phyloP scores from a whole-genome alignment of 1,139 yeast species.

The Tardiomyces depauwii region DNA sequence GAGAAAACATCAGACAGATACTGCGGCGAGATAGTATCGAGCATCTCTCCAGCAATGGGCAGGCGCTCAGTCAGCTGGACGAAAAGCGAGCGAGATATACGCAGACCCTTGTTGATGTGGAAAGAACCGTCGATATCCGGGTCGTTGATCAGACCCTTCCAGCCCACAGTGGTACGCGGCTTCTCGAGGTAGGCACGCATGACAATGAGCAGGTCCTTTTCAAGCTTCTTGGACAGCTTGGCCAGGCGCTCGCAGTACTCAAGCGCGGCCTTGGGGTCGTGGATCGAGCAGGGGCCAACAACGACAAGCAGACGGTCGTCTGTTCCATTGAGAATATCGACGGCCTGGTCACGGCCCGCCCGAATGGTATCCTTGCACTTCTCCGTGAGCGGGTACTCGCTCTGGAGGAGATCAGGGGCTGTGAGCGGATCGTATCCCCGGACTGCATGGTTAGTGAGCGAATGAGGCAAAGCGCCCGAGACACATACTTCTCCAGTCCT shows the following conservation, averaged over 20 bases:
- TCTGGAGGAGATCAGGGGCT: conserved; percentile 90
- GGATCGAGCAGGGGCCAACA: conserved; percentile 95
- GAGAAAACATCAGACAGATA: conserved; percentile 82
- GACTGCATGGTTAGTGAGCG: conserved; percentile 22
- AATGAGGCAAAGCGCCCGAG: too few species aligned
- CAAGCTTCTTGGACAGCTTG: conserved; percentile 47
- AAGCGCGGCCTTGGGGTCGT: conserved; percentile 85
- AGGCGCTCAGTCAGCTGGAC: conserved; percentile 67
- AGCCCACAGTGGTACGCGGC: conserved; percentile 97
- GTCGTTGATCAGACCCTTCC: conserved; percentile 97
- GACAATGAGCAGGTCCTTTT: conserved; percentile 69
- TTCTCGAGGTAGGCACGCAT: conserved; percentile 98
- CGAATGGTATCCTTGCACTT: conserved; percentile 50
- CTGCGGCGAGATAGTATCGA: conserved; percentile 94
- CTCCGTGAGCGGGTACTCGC: conserved; percentile 65
- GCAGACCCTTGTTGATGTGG: conserved; percentile 88
- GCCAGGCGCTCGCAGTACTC: conserved; percentile 70
- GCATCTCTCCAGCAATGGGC: conserved; percentile 96
- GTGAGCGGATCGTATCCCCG: conserved; percentile 91
- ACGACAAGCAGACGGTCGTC: conserved; percentile 76
- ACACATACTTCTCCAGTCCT: conserved; percentile 61
- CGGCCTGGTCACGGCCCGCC: conserved; percentile 67
- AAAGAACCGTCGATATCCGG: conserved; percentile 93
- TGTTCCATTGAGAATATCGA: conserved; percentile 56
- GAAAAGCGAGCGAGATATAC: conserved; percentile 80